Percentiles rank a stretch among this genome's conserved stretches.
phyloP scores from a whole-genome alignment of 1,284 basidiomycete species.

The Tremellales sp. region DNA sequence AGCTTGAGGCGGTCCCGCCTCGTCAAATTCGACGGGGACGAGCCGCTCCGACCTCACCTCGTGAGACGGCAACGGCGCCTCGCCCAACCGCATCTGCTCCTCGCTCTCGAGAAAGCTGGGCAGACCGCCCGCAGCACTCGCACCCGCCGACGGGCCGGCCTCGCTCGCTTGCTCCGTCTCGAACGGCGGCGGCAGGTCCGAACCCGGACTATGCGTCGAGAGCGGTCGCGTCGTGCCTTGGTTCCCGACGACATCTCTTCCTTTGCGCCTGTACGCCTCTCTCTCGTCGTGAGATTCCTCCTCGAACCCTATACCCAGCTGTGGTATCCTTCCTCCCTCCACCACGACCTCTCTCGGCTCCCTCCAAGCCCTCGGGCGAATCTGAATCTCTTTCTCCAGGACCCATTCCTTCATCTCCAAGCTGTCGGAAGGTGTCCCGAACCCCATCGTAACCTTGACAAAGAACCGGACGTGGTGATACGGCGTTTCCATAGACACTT shows the following conservation, averaged over 20 bases:
- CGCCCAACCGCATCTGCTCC: conserved; percentile 34
- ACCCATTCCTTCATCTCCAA: conserved; percentile 23
- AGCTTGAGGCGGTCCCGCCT: not conserved
- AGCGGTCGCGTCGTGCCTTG: conserved; percentile 30
- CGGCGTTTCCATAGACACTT: conserved; percentile 32
- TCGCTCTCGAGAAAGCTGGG: conserved; percentile 42
- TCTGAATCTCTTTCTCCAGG: conserved; percentile 27
- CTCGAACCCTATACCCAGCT: conserved; percentile 3
- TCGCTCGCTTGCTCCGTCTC: conserved; percentile 15
- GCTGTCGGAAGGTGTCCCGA: conserved; percentile 26
- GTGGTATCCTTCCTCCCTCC: conserved; percentile 24
- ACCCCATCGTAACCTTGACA: conserved; percentile 39
- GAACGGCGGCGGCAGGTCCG: conserved; percentile 40
- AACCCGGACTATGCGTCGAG: not conserved
- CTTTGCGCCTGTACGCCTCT: conserved; percentile 47
- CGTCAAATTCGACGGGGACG: conserved; percentile 22
- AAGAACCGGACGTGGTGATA: conserved; percentile 41
- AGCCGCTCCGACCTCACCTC: conserved; percentile 24
- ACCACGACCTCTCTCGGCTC: conserved; percentile 34
- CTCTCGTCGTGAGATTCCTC: conserved; percentile 5
- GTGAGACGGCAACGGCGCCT: conserved; percentile 17
- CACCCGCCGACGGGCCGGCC: conserved; percentile 10
- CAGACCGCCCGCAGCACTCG: conserved; percentile 7
- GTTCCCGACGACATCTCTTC: conserved; percentile 41
- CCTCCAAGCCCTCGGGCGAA: conserved; percentile 34